A percentile compares a stretch with the other conserved stretches of the same genome.
Evolutionary conservation across 2,329 filamentous ascomycete genomes (phyloP).

Genomic region (Rhinocladiella similis): DNA sequence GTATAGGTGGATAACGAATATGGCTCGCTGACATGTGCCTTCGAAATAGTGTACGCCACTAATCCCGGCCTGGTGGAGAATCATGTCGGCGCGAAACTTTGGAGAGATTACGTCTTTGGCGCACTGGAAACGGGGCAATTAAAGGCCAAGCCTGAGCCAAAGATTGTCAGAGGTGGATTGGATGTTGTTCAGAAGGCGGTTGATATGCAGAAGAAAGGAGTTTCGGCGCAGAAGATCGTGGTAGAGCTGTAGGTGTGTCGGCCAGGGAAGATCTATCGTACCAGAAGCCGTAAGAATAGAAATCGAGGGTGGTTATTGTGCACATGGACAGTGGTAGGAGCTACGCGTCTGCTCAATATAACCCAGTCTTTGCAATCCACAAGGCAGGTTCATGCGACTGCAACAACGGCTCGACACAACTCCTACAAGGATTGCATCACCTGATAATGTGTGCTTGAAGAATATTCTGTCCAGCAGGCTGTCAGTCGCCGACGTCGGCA

Average conservation of each 20-base stretch:
- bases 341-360: too few species aligned
- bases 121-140: conserved; percentile 34
- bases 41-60: conserved; percentile 5
- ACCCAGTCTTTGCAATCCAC: too few species aligned
- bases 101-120: conserved; percentile 33
- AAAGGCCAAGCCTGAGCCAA: conserved; percentile 35
- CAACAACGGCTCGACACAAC: too few species aligned
- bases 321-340: too few species aligned
- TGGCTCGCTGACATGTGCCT: not conserved
- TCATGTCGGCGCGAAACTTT: conserved; percentile 34
- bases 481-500: too few species aligned
- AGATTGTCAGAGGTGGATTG: conserved; percentile 40
- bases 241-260: conserved; percentile 24
- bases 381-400: too few species aligned
- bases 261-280: too few species aligned
- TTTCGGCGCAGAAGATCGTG: conserved; percentile 42
- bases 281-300: too few species aligned
- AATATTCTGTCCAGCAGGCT: too few species aligned
- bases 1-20: not conserved
- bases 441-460: too few species aligned
- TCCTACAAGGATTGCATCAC: too few species aligned
- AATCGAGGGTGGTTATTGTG: too few species aligned
- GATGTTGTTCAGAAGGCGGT: conserved; percentile 38
- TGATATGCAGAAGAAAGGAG: conserved; percentile 39
- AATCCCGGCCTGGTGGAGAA: conserved; percentile 10